Base-by-base conservation (phyloP, 768 basidiomycete species). In the Tephrocybe rancida region DNA sequence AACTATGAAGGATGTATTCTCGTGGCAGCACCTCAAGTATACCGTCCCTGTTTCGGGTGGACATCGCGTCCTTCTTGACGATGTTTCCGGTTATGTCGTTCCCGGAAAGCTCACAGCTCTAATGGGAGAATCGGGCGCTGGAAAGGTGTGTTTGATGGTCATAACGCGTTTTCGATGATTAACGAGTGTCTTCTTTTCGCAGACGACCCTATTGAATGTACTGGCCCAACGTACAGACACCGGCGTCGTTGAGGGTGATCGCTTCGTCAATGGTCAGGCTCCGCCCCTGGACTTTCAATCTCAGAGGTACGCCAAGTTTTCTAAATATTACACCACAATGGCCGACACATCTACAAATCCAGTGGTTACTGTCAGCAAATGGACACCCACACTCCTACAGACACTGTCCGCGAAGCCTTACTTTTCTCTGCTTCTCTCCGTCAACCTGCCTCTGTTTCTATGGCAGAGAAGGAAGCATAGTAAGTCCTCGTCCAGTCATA, bases 331-430 rank as follows among this genome's bases (percentile, higher is more conserved):
- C 29, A 30, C 13, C 29, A 6, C 5, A 13, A 30, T 30, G 29
- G 13, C 13, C 13, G 29, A 30, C 29, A 30, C 13, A 13, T 30
- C 7, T 13, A 5, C 29, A 5, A 30, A 30, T 13, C 22, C 21
- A 88, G 85, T 44, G 92, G 90, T 0, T 95, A 93, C 62, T 90
- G 87, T 53, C 92, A 95, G 63, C 94, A 96, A 64, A 82, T 83
- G 76, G 91, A 92, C 60, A 87, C 85, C 0, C 93, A 95, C 69
- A 77, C 88, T 18, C 79, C 84, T 22, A 83, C 85, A 7, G 70
- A 83, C 1, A 94, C 90, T 6, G 91, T 95, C 13, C 81, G 89
- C 24, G 90, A 95, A 63, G 90, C 92, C 0, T 73, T 95, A 8
- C 70, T 83, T 35, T 88, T 92, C 70, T 93, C 91, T 1, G 92